These are phyloP conservation scores for Byssothecium circinans DNA, from an alignment of 2,329 filamentous ascomycete genomes.

Conservation along the genomic window DNA sequence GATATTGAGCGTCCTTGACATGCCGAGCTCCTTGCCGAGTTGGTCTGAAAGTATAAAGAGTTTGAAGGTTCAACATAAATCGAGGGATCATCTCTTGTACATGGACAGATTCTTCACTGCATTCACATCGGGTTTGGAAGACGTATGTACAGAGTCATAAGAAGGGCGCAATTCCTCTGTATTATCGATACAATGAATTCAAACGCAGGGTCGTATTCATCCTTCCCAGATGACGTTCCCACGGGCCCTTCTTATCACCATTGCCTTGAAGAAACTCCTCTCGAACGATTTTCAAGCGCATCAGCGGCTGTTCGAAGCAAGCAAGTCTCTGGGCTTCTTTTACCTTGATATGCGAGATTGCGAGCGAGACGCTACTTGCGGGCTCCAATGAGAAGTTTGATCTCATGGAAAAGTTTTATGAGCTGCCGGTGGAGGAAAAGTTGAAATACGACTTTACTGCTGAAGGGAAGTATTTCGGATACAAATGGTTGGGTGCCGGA, in stretches of 20 bases:
- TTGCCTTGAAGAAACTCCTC: background rate
- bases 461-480: constrained; percentile 3
- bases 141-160: too few species aligned
- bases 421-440: constrained; percentile 1
- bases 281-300: background rate
- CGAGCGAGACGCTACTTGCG: background rate
- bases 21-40: background rate
- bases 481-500: constrained; percentile 4
- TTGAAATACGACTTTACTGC: constrained; percentile 5
- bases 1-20: background rate
- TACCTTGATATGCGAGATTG: constrained; percentile 2
- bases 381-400: constrained; percentile 2
- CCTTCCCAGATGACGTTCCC: constrained; percentile 4
- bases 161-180: background rate
- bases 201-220: background rate
- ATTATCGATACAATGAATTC: background rate
- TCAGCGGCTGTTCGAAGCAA: constrained; percentile 2
- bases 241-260: constrained; percentile 1
- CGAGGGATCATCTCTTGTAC: background rate
- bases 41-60: background rate
- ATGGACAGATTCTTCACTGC: background rate
- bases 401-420: constrained; percentile 1
- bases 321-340: constrained; percentile 5
- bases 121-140: too few species aligned
- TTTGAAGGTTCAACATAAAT: background rate